These are phyloP conservation scores for Scytalidium sp. DNA, from an alignment of 2,329 filamentous ascomycete species.

Conservation along the genomic window DNA sequence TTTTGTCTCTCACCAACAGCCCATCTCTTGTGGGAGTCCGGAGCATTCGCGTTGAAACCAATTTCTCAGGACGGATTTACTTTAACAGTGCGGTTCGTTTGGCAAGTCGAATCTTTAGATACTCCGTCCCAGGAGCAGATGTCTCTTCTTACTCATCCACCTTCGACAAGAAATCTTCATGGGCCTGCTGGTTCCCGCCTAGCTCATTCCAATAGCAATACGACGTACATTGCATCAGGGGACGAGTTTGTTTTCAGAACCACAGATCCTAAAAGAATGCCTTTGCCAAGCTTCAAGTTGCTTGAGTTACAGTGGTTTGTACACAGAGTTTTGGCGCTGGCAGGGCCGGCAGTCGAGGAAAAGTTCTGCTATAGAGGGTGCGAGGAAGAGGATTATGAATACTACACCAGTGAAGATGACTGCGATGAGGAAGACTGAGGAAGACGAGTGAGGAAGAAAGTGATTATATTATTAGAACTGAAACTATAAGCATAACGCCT, in stretches of 20 bases:
- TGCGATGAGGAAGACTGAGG: too few species aligned
- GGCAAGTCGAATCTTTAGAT: slow-evolving; percentile 9
- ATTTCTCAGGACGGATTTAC: slow-evolving; percentile 11
- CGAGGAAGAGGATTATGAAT: too few species aligned
- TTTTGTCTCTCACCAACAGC: neutral
- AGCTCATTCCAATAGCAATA: neutral
- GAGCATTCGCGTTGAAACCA: slow-evolving; percentile 14
- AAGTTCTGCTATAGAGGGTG: too few species aligned
- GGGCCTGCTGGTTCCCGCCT: neutral
- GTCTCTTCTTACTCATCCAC: neutral
- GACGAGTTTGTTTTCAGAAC: slow-evolving; percentile 12
- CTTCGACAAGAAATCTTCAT: neutral
- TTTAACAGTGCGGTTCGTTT: slow-evolving; percentile 14
- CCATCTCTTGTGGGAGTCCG: slow-evolving; percentile 8
- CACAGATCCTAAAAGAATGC: slow-evolving; percentile 5
- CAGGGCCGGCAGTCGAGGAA: too few species aligned
- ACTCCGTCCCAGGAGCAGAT: neutral
- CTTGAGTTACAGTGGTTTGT: slow-evolving; percentile 11
- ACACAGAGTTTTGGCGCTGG: slow-evolving; percentile 3
- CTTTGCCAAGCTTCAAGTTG: slow-evolving; percentile 9
- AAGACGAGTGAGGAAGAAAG: too few species aligned
- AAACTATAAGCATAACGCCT: too few species aligned
- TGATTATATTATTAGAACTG: too few species aligned
- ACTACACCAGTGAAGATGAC: too few species aligned
- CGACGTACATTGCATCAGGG: slow-evolving; percentile 9